phyloP scores from a whole-genome alignment of 805 yeast genomes.

The Tetrapisispora fleetii region DNA sequence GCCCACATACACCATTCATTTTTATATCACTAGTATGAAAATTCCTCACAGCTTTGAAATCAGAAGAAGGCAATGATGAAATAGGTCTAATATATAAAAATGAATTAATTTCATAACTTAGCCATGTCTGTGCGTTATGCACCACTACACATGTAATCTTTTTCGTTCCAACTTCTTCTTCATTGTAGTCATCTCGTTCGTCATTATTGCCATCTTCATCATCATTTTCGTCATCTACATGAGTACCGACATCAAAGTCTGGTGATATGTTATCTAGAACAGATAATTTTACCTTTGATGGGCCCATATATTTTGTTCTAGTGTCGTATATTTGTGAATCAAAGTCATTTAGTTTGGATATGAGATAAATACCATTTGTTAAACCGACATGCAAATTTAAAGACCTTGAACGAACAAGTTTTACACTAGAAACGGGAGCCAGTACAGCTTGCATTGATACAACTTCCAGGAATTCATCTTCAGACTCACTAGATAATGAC shows the following conservation, averaged over 20 bases:
- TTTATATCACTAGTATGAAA: constrained; percentile 12
- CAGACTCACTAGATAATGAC: constrained; percentile 38
- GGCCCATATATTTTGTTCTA: constrained; percentile 64
- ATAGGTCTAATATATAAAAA: constrained; percentile 24
- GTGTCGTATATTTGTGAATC: constrained; percentile 59
- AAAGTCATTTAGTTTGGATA: constrained; percentile 44
- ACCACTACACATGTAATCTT: constrained; percentile 20
- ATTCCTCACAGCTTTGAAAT: constrained; percentile 6
- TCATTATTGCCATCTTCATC: constrained; percentile 7
- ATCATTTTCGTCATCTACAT: constrained; percentile 11
- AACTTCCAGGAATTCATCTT: constrained; percentile 48
- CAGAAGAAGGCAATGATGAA: constrained; percentile 12
- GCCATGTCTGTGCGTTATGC: constrained; percentile 29
- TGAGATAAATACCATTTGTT: constrained; percentile 70
- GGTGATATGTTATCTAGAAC: constrained; percentile 12
- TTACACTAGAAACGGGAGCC: constrained; percentile 36
- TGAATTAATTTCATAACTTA: constrained; percentile 17
- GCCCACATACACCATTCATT: constrained; percentile 23
- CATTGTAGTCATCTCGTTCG: constrained; percentile 4
- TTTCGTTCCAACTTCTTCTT: background rate
- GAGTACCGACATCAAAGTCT: constrained; percentile 17
- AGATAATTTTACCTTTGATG: constrained; percentile 47
- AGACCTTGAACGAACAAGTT: constrained; percentile 11
- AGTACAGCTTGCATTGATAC: constrained; percentile 58
- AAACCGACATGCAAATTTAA: constrained; percentile 65